Percentiles rank a stretch among this genome's conserved stretches.
Conservation (phyloP, 495 filamentous ascomycete species). For the Astrothelium macrocarpum region DNA sequence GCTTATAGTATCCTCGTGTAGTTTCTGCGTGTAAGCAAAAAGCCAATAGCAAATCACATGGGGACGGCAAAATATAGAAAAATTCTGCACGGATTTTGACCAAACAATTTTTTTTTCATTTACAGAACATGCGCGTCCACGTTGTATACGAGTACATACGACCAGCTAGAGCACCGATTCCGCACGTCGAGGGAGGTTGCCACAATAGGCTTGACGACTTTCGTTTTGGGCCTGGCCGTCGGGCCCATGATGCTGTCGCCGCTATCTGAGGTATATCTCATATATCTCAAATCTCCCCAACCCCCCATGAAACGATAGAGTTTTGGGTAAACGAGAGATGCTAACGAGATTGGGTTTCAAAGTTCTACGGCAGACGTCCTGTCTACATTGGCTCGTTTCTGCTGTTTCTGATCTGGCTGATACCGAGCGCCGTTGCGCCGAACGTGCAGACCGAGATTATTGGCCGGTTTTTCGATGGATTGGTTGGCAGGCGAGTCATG, state of each 20-base stretch:
- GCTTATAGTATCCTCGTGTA: constrained; percentile 57
- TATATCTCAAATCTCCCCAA: no score
- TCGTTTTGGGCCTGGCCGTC: constrained; percentile 41
- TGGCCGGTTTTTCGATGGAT: constrained; percentile 72
- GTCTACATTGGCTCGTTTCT: constrained; percentile 74
- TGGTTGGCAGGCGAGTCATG: constrained; percentile 46
- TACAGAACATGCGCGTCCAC: constrained; percentile 76
- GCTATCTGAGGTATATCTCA: constrained; percentile 50
- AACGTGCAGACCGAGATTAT: constrained; percentile 80
- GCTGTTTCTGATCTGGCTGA: constrained; percentile 74
- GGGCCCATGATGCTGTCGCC: constrained; percentile 65
- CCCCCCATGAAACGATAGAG: constrained; percentile 9
- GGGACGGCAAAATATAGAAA: constrained; percentile 1
- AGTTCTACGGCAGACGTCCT: constrained; percentile 83
- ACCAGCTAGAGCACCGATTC: constrained; percentile 73
- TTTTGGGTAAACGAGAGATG: background rate
- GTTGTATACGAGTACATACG: constrained; percentile 79
- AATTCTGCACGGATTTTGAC: constrained; percentile 1
- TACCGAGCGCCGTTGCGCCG: constrained; percentile 77
- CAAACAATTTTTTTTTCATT: no score
- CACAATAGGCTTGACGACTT: constrained; percentile 62
- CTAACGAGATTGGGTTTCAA: background rate
- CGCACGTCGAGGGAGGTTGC: constrained; percentile 57
- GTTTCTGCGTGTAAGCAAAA: constrained; percentile 73
- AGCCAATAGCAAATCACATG: background rate